Percentiles rank a stretch among this genome's conserved stretches.
Conservation (phyloP, 2,329 filamentous ascomycete species). For the Elsinoe batatas region DNA sequence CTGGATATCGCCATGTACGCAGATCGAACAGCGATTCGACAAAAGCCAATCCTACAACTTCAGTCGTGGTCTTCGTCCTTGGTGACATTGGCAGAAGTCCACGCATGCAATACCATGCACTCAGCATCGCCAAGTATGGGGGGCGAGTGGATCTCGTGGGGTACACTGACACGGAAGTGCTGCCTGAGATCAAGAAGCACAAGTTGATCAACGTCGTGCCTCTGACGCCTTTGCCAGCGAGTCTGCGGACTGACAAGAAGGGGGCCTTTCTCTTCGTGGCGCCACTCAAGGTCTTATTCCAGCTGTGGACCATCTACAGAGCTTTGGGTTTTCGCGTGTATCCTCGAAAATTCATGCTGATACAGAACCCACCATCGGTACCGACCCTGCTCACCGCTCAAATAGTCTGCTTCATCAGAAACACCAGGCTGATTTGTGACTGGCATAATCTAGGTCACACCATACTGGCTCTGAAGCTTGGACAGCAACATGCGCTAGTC, state of each 20-base stretch:
- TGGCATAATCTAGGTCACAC: constrained; percentile 99
- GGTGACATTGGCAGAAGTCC: constrained; percentile 93
- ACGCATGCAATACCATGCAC: constrained; percentile 95
- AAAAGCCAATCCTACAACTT: constrained; percentile 32
- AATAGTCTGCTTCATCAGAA: constrained; percentile 62
- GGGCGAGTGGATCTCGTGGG: constrained; percentile 76
- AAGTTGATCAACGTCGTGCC: constrained; percentile 61
- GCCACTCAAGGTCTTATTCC: constrained; percentile 78
- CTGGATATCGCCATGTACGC: constrained; percentile 23
- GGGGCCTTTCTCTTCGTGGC: constrained; percentile 68
- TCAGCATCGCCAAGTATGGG: constrained; percentile 78
- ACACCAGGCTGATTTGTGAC: constrained; percentile 78
- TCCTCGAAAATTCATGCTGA: constrained; percentile 75
- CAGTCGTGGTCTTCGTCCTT: constrained; percentile 77
- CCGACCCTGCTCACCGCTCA: constrained; percentile 73
- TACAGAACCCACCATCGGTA: constrained; percentile 90
- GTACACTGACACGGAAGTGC: constrained; percentile 74
- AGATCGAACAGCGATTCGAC: constrained; percentile 19
- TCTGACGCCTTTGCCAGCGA: constrained; percentile 55
- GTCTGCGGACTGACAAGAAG: constrained; percentile 57
- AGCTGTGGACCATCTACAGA: constrained; percentile 60
- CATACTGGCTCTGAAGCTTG: constrained; percentile 64
- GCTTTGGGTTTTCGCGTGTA: constrained; percentile 64
- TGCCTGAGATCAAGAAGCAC: constrained; percentile 64
- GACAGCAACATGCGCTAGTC: constrained; percentile 62